Percentiles rank a stretch among this genome's conserved stretches.
Evolutionary conservation across 495 filamentous ascomycete genomes (phyloP).

Genomic region (Usnea hakonensis): DNA sequence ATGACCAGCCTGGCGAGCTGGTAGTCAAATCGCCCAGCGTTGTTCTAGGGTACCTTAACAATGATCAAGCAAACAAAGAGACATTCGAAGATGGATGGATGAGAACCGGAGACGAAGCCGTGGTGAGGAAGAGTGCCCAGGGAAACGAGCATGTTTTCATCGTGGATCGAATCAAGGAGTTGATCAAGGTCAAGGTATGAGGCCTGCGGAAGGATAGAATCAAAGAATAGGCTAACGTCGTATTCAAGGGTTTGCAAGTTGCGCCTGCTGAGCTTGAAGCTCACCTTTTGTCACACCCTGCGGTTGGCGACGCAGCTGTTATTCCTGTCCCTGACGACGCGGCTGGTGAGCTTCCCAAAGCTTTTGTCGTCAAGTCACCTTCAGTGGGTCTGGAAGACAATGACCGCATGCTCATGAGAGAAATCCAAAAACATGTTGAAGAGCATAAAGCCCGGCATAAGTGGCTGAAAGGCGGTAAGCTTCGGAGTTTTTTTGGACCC

Average conservation of each 20-base stretch:
- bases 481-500: background rate
- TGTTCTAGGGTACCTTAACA: constrained; percentile 76
- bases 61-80: constrained; percentile 72
- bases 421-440: constrained; percentile 70
- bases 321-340: constrained; percentile 69
- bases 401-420: constrained; percentile 49
- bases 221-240: background rate
- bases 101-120: constrained; percentile 77
- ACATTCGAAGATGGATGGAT: constrained; percentile 77
- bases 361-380: constrained; percentile 70
- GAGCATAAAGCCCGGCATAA: constrained; percentile 81
- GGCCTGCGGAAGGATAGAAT: background rate
- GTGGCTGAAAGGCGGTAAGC: constrained; percentile 64
- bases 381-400: constrained; percentile 50
- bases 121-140: constrained; percentile 52
- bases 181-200: constrained; percentile 84
- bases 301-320: constrained; percentile 76
- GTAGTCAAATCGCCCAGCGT: constrained; percentile 68
- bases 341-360: constrained; percentile 80
- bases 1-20: constrained; percentile 75
- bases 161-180: constrained; percentile 84
- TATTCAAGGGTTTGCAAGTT: constrained; percentile 72
- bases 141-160: constrained; percentile 75
- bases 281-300: constrained; percentile 73
- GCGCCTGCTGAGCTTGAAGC: constrained; percentile 88